Conservation (phyloP, 352 stramenopile species). For the Pythium folliculosum region DNA sequence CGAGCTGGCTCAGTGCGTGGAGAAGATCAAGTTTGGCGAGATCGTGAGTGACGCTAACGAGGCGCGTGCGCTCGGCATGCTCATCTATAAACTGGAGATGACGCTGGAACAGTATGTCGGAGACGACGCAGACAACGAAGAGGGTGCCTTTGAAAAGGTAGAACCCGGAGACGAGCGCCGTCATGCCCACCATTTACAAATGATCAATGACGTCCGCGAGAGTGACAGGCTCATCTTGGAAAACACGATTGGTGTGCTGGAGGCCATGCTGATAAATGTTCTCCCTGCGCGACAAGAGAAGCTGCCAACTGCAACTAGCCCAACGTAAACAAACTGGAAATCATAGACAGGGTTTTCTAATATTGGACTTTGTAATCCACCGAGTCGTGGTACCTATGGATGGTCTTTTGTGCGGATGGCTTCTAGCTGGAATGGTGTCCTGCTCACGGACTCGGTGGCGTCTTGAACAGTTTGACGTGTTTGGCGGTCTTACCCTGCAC, state of each 20-base stretch:
- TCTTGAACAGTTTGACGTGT: slow-evolving; percentile 71
- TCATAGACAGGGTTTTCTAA: neutral
- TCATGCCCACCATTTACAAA: slow-evolving; percentile 43
- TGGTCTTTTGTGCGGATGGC: too few relatives aligned
- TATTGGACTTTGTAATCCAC: neutral
- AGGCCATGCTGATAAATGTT: slow-evolving; percentile 32
- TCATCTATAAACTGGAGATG: slow-evolving; percentile 67
- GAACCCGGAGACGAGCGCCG: slow-evolving; percentile 11
- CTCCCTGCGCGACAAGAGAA: slow-evolving; percentile 9
- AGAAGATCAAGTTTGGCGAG: slow-evolving; percentile 56
- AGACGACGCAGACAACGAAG: slow-evolving; percentile 34
- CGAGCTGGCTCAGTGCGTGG: slow-evolving; percentile 38
- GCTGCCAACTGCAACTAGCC: neutral
- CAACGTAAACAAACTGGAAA: neutral
- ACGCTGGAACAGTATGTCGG: slow-evolving; percentile 47
- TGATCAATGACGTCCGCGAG: slow-evolving; percentile 54
- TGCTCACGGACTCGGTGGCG: slow-evolving; percentile 35
- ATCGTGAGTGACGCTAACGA: slow-evolving; percentile 60
- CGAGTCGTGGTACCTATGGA: slow-evolving; percentile 9
- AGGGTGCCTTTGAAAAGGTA: neutral
- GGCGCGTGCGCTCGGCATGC: slow-evolving; percentile 41
- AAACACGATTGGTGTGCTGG: slow-evolving; percentile 69
- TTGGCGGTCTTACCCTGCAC: slow-evolving; percentile 67
- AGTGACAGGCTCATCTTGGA: slow-evolving; percentile 67
- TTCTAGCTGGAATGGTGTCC: too few relatives aligned